Percentiles rank a stretch among this genome's conserved stretches.
Evolutionary conservation across 805 yeast species (phyloP).

Genomic region (Candida boleticola): DNA sequence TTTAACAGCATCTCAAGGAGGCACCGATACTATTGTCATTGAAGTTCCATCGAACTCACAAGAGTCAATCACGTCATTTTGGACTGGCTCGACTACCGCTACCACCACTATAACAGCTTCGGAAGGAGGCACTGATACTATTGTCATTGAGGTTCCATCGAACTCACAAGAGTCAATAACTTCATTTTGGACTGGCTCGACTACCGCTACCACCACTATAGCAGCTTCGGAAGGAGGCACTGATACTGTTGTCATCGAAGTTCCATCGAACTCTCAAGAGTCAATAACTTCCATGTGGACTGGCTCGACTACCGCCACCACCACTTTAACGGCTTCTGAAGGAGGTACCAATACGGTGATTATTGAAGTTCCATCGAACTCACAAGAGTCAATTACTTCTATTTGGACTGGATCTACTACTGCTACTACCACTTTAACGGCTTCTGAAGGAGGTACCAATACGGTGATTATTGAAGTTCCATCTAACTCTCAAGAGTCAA

Average conservation of each 20-base stretch:
- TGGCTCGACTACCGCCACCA: background rate
- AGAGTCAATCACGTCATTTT: slow-evolving; percentile 3
- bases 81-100: slow-evolving; percentile 1
- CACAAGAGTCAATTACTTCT: background rate
- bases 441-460: background rate
- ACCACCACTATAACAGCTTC: slow-evolving; percentile 5
- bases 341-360: slow-evolving; percentile 1
- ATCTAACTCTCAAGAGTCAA: background rate
- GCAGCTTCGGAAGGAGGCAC: background rate
- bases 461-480: slow-evolving; percentile 5
- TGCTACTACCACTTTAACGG: background rate
- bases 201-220: background rate
- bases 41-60: slow-evolving; percentile 9
- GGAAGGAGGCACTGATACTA: background rate
- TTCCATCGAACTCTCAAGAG: slow-evolving; percentile 6
- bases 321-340: background rate
- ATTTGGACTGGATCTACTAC: background rate
- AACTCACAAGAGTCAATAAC: background rate
- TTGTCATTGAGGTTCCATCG: background rate
- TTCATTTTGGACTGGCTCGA: slow-evolving; percentile 4
- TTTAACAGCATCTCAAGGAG: slow-evolving; percentile 5
- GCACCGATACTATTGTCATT: slow-evolving; percentile 10
- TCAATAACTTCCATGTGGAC: slow-evolving; percentile 2
- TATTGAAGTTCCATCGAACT: background rate
- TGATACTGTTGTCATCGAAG: slow-evolving; percentile 9